Evolutionary conservation across 305 asterid genomes (phyloP).

Genomic region (Fraxinus latifolia): DNA sequence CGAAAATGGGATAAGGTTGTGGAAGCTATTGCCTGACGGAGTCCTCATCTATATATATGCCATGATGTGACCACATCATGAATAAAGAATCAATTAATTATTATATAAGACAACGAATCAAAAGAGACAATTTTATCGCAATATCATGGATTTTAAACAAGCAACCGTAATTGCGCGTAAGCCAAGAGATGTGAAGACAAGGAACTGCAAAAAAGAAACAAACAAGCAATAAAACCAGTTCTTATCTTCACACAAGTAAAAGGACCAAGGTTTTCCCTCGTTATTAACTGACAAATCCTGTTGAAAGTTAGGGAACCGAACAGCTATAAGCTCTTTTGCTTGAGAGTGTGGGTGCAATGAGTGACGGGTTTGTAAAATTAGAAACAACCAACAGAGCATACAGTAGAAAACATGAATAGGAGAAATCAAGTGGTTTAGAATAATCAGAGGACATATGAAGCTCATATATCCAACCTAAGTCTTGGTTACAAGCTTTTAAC

Average conservation of each 20-base stretch:
- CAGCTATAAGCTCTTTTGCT: background rate
- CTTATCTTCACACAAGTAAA: background rate
- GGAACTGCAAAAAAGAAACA: background rate
- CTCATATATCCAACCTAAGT: slow-evolving; percentile 15
- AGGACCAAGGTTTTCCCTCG: background rate
- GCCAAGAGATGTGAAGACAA: background rate
- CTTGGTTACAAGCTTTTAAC: background rate
- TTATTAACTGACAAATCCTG: background rate
- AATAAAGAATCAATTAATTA: slow-evolving; percentile 5
- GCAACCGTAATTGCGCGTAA: background rate
- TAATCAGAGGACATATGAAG: slow-evolving; percentile 3
- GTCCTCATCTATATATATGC: slow-evolving; percentile 36
- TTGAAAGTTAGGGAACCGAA: background rate
- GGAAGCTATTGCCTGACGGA: slow-evolving; percentile 85
- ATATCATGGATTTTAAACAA: background rate
- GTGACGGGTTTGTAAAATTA: background rate
- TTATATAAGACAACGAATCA: background rate
- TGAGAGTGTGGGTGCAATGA: background rate
- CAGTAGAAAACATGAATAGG: background rate
- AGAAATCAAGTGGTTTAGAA: slow-evolving; percentile 10
- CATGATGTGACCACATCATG: slow-evolving; percentile 13
- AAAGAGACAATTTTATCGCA: background rate
- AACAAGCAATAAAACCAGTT: background rate
- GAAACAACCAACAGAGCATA: background rate
- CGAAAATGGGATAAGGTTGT: slow-evolving; percentile 67